phyloP scores from a whole-genome alignment of 176 grass and related monocot genomes.

The Oryza nivara region DNA sequence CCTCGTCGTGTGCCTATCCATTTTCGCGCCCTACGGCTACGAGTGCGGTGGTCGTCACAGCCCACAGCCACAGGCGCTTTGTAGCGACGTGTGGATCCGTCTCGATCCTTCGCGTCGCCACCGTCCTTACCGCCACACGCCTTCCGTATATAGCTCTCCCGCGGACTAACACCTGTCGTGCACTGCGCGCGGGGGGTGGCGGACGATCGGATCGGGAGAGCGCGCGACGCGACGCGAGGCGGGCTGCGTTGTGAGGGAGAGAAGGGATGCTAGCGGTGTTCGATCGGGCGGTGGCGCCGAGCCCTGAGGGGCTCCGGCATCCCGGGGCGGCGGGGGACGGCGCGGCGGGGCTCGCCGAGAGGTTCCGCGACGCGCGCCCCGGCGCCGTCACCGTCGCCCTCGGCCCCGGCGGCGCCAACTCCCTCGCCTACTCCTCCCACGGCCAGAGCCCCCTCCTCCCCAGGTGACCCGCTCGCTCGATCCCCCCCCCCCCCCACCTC shows the following conservation, averaged over 20 bases:
- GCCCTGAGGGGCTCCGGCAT: conserved; percentile 64
- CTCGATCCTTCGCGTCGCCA: background rate
- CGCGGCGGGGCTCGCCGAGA: conserved; percentile 31
- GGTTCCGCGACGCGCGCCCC: conserved; percentile 49
- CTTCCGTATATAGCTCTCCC: background rate
- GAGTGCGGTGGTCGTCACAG: background rate
- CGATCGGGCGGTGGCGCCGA: conserved; percentile 61
- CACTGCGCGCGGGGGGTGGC: too few relatives aligned
- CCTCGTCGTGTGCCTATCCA: background rate
- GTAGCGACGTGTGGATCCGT: background rate
- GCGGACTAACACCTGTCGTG: background rate
- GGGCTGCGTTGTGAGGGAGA: background rate
- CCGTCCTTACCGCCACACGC: too few relatives aligned
- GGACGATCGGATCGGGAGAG: too few relatives aligned
- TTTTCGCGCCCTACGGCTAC: background rate
- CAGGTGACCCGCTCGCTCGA: conserved; percentile 40
- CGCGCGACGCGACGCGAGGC: too few relatives aligned
- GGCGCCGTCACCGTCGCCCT: conserved; percentile 60
- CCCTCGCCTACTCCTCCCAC: conserved; percentile 54
- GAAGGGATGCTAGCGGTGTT: conserved; percentile 71
- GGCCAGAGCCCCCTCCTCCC: conserved; percentile 73
- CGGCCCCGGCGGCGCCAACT: conserved; percentile 40
- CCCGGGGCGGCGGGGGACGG: conserved; percentile 25
- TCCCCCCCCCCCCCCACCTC: background rate
- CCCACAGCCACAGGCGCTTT: background rate